Conservation (phyloP, 345 rosid genomes). For the Populus alba region DNA sequence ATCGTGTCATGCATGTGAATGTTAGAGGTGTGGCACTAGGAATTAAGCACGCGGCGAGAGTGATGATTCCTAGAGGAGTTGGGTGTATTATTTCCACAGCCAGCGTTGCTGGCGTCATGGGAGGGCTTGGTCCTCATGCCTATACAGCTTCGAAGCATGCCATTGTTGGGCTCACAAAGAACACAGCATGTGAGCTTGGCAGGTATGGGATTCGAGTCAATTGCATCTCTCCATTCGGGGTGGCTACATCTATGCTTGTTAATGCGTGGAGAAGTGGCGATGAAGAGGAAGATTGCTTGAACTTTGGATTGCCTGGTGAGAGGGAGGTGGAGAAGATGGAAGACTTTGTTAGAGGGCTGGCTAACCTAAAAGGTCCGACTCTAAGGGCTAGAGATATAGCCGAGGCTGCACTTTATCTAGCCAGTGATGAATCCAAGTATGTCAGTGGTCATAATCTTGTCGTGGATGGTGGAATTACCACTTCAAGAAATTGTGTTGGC, state of each 20-base stretch:
- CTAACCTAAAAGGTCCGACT: slow-evolving; percentile 54
- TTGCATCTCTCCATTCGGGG: slow-evolving; percentile 85
- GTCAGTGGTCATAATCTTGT: slow-evolving; percentile 87
- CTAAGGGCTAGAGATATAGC: slow-evolving; percentile 68
- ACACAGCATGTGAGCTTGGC: slow-evolving; percentile 76
- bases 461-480: slow-evolving; percentile 80
- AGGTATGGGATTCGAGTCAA: slow-evolving; percentile 70
- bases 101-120: slow-evolving; percentile 80
- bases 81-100: slow-evolving; percentile 76
- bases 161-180: slow-evolving; percentile 74
- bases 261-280: slow-evolving; percentile 53
- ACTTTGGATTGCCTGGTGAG: slow-evolving; percentile 29
- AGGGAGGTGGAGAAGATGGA: slow-evolving; percentile 60
- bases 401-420: slow-evolving; percentile 75
- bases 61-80: slow-evolving; percentile 48
- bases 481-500: slow-evolving; percentile 73
- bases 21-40: slow-evolving; percentile 66
- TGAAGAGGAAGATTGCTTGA: slow-evolving; percentile 34
- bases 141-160: slow-evolving; percentile 90
- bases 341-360: slow-evolving; percentile 63
- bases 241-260: slow-evolving; percentile 73
- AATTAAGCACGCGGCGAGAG: slow-evolving; percentile 83
- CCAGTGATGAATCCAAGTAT: slow-evolving; percentile 79
- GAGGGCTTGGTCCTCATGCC: slow-evolving; percentile 85
- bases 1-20: slow-evolving; percentile 63